phyloP scores from a whole-genome alignment of 2,329 filamentous ascomycete genomes.

The Diaporthe eres region DNA sequence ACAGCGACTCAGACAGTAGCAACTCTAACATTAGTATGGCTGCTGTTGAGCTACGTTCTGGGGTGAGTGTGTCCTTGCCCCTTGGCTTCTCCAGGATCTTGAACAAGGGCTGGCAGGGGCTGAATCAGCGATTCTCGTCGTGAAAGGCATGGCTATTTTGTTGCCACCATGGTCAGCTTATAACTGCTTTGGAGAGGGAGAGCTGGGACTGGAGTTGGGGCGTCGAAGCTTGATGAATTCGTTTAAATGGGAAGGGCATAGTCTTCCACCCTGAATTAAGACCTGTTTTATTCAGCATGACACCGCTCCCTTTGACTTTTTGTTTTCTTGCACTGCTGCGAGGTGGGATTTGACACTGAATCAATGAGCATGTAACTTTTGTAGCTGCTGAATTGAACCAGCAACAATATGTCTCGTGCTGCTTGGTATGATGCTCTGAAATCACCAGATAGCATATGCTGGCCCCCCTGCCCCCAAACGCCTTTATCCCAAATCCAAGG shows the following conservation, averaged over 20 bases:
- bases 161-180: neutral
- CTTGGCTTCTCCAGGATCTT: constrained; percentile 6
- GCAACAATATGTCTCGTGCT: neutral
- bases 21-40: neutral
- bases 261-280: neutral
- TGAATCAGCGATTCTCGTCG: neutral
- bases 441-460: constrained; percentile 17
- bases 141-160: neutral
- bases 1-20: neutral
- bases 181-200: constrained; percentile 2
- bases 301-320: neutral
- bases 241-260: neutral
- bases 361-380: neutral
- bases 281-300: neutral
- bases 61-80: neutral
- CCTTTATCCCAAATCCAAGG: constrained; percentile 7
- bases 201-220: constrained; percentile 20
- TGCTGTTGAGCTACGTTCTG: neutral
- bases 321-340: neutral
- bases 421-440: constrained; percentile 16
- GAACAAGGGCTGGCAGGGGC: neutral
- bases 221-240: constrained; percentile 21
- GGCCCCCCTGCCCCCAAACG: neutral
- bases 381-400: neutral
- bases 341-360: neutral